These are phyloP conservation scores for Penicillium bialowiezense DNA, from an alignment of 495 filamentous ascomycete genomes.

Conservation along the genomic window DNA sequence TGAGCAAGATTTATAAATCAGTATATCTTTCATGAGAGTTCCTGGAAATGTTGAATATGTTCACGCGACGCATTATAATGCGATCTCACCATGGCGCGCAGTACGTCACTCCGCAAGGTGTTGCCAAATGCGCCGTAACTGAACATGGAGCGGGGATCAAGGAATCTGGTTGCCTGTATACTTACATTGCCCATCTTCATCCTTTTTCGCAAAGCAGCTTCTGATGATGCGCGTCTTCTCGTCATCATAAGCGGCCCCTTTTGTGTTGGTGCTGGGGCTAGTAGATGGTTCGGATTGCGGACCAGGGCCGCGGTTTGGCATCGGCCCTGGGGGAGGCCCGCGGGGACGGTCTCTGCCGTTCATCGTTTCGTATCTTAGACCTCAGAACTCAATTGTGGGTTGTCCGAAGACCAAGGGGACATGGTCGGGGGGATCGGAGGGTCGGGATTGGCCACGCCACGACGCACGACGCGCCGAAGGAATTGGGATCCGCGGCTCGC, in stretches of 20 bases:
- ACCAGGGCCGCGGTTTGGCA: slow-evolving; percentile 30
- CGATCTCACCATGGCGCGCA: background rate
- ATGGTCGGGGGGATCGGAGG: slow-evolving; percentile 31
- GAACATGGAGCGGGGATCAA: background rate
- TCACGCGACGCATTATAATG: background rate
- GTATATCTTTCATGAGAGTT: background rate
- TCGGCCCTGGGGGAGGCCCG: slow-evolving; percentile 27
- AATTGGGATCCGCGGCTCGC: slow-evolving; percentile 3
- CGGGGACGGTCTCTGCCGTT: slow-evolving; percentile 37
- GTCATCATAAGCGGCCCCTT: slow-evolving; percentile 91
- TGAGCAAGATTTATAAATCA: slow-evolving; percentile 11
- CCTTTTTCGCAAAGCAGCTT: slow-evolving; percentile 87
- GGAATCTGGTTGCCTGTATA: slow-evolving; percentile 14
- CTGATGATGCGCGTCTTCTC: slow-evolving; percentile 90
- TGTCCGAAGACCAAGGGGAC: slow-evolving; percentile 33
- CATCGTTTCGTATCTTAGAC: slow-evolving; percentile 29
- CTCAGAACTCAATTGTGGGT: slow-evolving; percentile 27
- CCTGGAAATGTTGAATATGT: no score
- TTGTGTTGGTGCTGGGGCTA: slow-evolving; percentile 46
- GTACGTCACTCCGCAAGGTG: slow-evolving; percentile 6
- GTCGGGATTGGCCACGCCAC: slow-evolving; percentile 15
- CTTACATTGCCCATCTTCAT: slow-evolving; percentile 77
- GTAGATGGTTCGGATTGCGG: slow-evolving; percentile 28
- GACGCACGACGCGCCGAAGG: slow-evolving; percentile 13
- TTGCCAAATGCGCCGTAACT: slow-evolving; percentile 8